These are phyloP conservation scores for Forsythia suspensa DNA, from an alignment of 257 asterid genomes.

Conservation along the genomic window DNA sequence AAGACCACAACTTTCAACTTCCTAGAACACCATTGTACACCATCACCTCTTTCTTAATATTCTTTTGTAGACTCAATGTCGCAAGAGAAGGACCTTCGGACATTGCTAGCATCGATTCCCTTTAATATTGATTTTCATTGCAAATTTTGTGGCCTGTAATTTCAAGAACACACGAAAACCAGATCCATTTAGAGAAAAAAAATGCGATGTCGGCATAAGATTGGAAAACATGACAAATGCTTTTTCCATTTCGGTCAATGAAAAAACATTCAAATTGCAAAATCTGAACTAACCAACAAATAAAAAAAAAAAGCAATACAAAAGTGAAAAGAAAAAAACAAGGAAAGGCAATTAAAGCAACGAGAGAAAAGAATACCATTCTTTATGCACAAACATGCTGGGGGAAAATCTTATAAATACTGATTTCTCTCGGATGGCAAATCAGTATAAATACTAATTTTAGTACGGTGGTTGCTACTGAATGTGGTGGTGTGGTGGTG, in stretches of 20 bases:
- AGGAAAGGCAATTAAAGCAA: not conserved
- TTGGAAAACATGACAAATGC: not conserved
- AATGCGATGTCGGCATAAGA: constrained; percentile 14
- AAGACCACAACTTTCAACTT: not conserved
- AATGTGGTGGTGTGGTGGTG: no score
- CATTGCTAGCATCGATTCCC: not conserved
- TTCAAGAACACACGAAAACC: not conserved
- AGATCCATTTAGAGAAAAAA: not conserved
- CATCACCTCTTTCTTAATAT: not conserved
- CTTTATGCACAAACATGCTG: constrained; percentile 15
- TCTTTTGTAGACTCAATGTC: not conserved
- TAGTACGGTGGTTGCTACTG: no score
- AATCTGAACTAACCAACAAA: not conserved
- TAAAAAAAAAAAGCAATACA: not conserved
- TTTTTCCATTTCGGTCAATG: not conserved
- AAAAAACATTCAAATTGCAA: not conserved
- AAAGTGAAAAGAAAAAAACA: not conserved
- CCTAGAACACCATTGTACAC: not conserved
- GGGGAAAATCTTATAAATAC: constrained; percentile 8
- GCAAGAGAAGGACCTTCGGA: not conserved
- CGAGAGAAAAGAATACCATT: constrained; percentile 21
- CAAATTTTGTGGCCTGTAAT: constrained; percentile 11
- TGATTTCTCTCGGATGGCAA: constrained; percentile 10
- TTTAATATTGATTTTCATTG: not conserved
- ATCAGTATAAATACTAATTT: no score